These are phyloP conservation scores for Corylus heterophylla DNA, from an alignment of 306 rosid genomes.

Conservation along the genomic window DNA sequence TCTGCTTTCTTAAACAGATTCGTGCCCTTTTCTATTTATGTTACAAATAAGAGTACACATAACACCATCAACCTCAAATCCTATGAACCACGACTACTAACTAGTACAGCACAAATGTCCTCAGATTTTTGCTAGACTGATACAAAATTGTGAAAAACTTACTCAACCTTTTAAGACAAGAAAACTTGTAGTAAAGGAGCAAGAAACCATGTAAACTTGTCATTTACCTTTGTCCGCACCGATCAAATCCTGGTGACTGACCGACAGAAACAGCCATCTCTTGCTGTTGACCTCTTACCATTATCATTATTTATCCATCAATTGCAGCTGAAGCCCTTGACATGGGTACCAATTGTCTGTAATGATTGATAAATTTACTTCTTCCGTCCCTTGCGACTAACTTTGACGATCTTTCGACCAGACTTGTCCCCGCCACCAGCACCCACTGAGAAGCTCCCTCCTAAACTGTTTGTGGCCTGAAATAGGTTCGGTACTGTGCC, in stretches of 20 bases:
- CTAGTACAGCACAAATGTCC: slow-evolving; percentile 45
- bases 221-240: slow-evolving; percentile 33
- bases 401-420: slow-evolving; percentile 50
- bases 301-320: slow-evolving; percentile 15
- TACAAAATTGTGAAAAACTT: slow-evolving; percentile 59
- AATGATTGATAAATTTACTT: slow-evolving; percentile 40
- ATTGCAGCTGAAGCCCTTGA: slow-evolving; percentile 14
- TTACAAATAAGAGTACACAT: slow-evolving; percentile 58
- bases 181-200: slow-evolving; percentile 1
- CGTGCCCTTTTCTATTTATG: slow-evolving; percentile 43
- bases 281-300: slow-evolving; percentile 15
- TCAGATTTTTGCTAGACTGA: slow-evolving; percentile 28
- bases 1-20: slow-evolving; percentile 23
- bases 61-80: slow-evolving; percentile 25
- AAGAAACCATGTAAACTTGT: slow-evolving; percentile 12
- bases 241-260: slow-evolving; percentile 30
- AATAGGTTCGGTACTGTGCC: slow-evolving; percentile 58
- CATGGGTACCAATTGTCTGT: slow-evolving; percentile 20
- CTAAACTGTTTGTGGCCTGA: slow-evolving; percentile 75
- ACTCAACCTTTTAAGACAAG: slow-evolving; percentile 26
- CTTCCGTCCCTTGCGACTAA: slow-evolving; percentile 58
- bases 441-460: slow-evolving; percentile 86
- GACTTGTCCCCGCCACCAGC: slow-evolving; percentile 72
- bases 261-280: slow-evolving; percentile 22
- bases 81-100: slow-evolving; percentile 34